Conservation (phyloP, 2,329 filamentous ascomycete species). For the Curvularia spicifera region DNA sequence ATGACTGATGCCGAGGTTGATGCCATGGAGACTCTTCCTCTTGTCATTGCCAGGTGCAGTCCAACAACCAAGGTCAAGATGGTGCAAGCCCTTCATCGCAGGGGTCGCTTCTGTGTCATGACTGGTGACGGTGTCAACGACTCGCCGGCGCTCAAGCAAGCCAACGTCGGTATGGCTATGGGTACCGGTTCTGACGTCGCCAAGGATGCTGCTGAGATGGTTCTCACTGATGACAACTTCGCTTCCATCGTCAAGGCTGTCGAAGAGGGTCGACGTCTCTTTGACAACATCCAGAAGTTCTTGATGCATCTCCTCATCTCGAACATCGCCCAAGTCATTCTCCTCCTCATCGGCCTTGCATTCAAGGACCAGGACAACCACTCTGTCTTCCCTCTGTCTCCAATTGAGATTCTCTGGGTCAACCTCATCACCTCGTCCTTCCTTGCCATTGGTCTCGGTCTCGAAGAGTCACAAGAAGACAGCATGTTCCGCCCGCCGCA, state of each 20-base stretch:
- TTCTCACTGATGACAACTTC: conserved; percentile 52
- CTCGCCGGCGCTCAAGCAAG: conserved; percentile 50
- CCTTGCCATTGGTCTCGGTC: conserved; percentile 55
- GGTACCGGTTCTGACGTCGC: conserved; percentile 51
- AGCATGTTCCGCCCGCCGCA: conserved; percentile 57
- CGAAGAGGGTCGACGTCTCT: conserved; percentile 50
- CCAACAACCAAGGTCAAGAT: conserved; percentile 57
- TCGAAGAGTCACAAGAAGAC: conserved; percentile 55
- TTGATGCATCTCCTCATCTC: conserved; percentile 57
- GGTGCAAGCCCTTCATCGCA: conserved; percentile 52
- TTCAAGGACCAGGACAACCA: conserved; percentile 54
- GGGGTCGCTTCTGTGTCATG: conserved; percentile 51
- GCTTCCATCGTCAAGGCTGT: conserved; percentile 52
- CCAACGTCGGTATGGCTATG: conserved; percentile 54
- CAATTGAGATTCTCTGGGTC: conserved; percentile 57
- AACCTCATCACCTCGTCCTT: conserved; percentile 57
- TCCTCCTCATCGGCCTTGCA: conserved; percentile 55
- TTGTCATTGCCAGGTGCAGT: conserved; percentile 56
- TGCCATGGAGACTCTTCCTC: conserved; percentile 49
- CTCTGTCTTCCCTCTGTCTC: conserved; percentile 55
- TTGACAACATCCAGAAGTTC: conserved; percentile 55
- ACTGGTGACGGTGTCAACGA: conserved; percentile 54
- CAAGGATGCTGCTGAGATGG: conserved; percentile 52
- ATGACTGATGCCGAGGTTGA: conserved; percentile 54
- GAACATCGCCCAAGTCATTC: conserved; percentile 57